Evolutionary conservation across 805 yeast genomes (phyloP).

Genomic region (Diddensiella caesifluorescens): DNA sequence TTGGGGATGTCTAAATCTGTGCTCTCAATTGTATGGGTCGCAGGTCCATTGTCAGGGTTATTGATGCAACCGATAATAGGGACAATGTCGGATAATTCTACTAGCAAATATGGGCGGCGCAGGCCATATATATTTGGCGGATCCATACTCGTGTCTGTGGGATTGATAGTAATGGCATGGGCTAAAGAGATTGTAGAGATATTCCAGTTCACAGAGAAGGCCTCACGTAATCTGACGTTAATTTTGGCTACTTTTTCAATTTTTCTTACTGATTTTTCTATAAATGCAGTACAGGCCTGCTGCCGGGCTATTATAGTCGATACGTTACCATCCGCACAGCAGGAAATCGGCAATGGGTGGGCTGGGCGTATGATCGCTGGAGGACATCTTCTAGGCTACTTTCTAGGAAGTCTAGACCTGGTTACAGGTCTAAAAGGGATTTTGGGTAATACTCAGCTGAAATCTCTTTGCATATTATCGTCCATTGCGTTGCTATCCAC

Average conservation of each 20-base stretch:
- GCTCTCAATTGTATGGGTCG: slow-evolving; percentile 61
- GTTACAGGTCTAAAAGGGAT: slow-evolving; percentile 32
- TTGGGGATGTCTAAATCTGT: slow-evolving; percentile 53
- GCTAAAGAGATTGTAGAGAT: slow-evolving; percentile 38
- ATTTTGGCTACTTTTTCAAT: slow-evolving; percentile 48
- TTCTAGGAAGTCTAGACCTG: slow-evolving; percentile 47
- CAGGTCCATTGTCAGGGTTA: slow-evolving; percentile 62
- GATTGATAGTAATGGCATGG: slow-evolving; percentile 42
- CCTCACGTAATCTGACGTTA: slow-evolving; percentile 30
- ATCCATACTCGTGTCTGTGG: slow-evolving; percentile 42
- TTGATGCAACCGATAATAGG: slow-evolving; percentile 63
- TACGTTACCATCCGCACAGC: slow-evolving; percentile 50
- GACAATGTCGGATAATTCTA: slow-evolving; percentile 44
- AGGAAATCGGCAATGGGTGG: slow-evolving; percentile 60
- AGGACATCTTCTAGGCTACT: slow-evolving; percentile 55
- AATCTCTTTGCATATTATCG: slow-evolving; percentile 43
- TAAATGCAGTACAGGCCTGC: slow-evolving; percentile 58
- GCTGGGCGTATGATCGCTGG: slow-evolving; percentile 61
- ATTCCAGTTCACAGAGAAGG: slow-evolving; percentile 17
- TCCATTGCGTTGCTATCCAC: slow-evolving; percentile 38
- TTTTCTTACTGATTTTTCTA: slow-evolving; percentile 51
- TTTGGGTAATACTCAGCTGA: slow-evolving; percentile 48
- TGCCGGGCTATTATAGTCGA: slow-evolving; percentile 62
- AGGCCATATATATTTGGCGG: slow-evolving; percentile 56
- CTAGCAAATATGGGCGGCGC: slow-evolving; percentile 42